These are phyloP conservation scores for Ustilago vetiveriae DNA, from an alignment of 1,284 basidiomycete species.

Conservation along the genomic window DNA sequence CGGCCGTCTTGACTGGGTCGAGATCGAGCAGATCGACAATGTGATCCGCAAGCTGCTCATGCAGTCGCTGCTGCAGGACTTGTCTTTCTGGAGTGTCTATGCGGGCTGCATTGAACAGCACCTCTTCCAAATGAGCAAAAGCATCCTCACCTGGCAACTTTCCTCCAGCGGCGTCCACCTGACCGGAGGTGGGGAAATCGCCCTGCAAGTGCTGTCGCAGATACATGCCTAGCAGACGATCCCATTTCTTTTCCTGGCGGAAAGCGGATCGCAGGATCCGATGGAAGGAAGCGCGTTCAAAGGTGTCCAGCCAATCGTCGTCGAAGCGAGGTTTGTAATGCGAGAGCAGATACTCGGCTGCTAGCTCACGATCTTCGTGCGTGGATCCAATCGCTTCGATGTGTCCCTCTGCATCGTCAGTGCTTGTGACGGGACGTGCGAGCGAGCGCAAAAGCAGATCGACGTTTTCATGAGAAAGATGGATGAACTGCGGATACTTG, in stretches of 20 bases:
- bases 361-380: constrained; percentile 91
- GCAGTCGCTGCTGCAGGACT: constrained; percentile 21
- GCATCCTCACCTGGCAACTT: constrained; percentile 15
- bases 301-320: constrained; percentile 76
- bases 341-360: constrained; percentile 93
- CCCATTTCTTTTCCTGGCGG: constrained; percentile 80
- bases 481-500: constrained; percentile 91
- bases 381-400: constrained; percentile 69
- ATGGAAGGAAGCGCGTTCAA: constrained; percentile 86
- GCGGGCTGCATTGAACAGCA: constrained; percentile 34
- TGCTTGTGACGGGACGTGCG: constrained; percentile 78
- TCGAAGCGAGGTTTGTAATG: constrained; percentile 84
- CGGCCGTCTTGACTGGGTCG: constrained; percentile 76
- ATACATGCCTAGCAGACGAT: constrained; percentile 56
- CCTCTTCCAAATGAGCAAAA: constrained; percentile 43
- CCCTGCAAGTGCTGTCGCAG: constrained; percentile 31
- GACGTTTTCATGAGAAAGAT: constrained; percentile 75
- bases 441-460: constrained; percentile 82
- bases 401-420: constrained; percentile 31
- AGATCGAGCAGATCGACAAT: constrained; percentile 71
- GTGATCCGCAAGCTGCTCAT: constrained; percentile 37
- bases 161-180: neutral
- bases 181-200: neutral
- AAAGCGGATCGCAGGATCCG: constrained; percentile 86
- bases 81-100: constrained; percentile 10